Conservation (phyloP, 805 yeast genomes). For the Groenewaldozyma tartarivorans region DNA sequence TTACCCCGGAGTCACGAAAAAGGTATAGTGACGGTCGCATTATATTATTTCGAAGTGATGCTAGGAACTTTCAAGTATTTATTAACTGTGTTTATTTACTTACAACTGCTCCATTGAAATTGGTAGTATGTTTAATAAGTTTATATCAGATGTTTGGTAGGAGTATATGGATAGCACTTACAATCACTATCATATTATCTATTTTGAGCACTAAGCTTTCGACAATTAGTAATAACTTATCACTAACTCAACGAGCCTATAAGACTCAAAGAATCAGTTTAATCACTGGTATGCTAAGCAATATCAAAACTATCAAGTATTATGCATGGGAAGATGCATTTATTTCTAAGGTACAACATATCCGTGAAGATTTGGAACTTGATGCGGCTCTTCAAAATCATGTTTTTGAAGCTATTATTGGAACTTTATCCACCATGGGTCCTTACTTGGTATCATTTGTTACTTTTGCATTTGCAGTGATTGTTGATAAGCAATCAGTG, state of each 20-base stretch:
- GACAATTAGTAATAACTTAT: constrained; percentile 33
- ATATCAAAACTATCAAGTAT: constrained; percentile 79
- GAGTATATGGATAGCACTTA: constrained; percentile 89
- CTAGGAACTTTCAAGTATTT: constrained; percentile 48
- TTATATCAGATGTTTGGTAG: constrained; percentile 66
- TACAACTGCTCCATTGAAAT: constrained; percentile 91
- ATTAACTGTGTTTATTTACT: constrained; percentile 74
- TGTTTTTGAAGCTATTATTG: constrained; percentile 48
- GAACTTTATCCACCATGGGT: constrained; percentile 71
- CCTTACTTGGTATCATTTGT: constrained; percentile 85
- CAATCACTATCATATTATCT: constrained; percentile 62
- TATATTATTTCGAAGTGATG: constrained; percentile 87
- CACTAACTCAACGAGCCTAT: constrained; percentile 46
- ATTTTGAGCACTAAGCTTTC: constrained; percentile 63
- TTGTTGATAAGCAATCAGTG: constrained; percentile 48
- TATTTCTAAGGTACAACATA: constrained; percentile 56
- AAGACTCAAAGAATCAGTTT: constrained; percentile 86
- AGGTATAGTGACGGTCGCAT: constrained; percentile 78
- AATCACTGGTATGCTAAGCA: constrained; percentile 73
- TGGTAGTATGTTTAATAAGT: constrained; percentile 61
- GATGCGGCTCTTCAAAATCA: constrained; percentile 58
- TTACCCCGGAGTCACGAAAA: constrained; percentile 55
- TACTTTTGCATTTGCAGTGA: constrained; percentile 66
- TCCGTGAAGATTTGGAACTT: constrained; percentile 81
- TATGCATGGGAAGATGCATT: constrained; percentile 94